Conservation (phyloP, 2,329 filamentous ascomycete genomes). For the Trichoderma endophyticum region DNA sequence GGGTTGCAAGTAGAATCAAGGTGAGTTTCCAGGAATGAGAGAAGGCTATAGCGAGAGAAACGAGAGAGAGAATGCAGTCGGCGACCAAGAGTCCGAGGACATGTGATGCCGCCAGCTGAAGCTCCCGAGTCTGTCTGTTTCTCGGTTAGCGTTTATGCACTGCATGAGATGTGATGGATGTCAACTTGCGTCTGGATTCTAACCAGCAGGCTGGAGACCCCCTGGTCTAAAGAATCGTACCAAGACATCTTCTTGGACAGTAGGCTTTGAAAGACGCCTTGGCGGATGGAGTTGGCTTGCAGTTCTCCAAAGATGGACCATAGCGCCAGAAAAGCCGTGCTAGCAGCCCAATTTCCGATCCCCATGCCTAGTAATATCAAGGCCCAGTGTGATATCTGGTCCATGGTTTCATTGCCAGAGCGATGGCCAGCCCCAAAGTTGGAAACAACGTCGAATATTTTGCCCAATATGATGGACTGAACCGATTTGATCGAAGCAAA, state of each 20-base stretch:
- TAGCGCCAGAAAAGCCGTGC: conserved; percentile 61
- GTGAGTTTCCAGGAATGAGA: conserved; percentile 82
- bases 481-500: conserved; percentile 62
- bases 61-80: conserved; percentile 63
- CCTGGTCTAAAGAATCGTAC: conserved; percentile 73
- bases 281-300: conserved; percentile 66
- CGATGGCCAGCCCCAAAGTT: conserved; percentile 58
- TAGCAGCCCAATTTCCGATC: conserved; percentile 61
- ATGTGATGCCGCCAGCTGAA: conserved; percentile 77
- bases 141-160: neutral
- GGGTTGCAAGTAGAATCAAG: conserved; percentile 69
- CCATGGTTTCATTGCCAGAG: conserved; percentile 49
- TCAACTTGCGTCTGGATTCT: conserved; percentile 66
- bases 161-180: neutral
- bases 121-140: conserved; percentile 73
- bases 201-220: conserved; percentile 67
- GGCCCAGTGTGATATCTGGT: conserved; percentile 57
- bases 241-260: conserved; percentile 73
- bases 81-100: conserved; percentile 69
- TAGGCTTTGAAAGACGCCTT: conserved; percentile 63
- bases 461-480: conserved; percentile 68
- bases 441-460: conserved; percentile 69
- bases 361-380: conserved; percentile 63
- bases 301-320: conserved; percentile 81
- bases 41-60: conserved; percentile 69